Evolutionary conservation across 202 grass and related monocot species (phyloP), one percentile per base, ranked within the genome.

Genomic region (Schoenoplectus tabernaemontani): DNA sequence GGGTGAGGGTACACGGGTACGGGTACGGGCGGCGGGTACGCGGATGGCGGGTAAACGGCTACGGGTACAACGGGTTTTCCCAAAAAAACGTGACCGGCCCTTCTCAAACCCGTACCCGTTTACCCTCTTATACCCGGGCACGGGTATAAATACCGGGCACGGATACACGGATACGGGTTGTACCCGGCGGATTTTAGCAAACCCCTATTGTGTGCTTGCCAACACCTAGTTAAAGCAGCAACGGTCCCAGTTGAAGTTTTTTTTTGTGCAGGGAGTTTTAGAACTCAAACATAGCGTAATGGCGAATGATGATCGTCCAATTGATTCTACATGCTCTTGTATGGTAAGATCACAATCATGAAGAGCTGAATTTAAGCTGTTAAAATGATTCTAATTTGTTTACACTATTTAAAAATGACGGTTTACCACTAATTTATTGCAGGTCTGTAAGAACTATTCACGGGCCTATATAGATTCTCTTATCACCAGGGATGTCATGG

Each of bases 381-480:
- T 64, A n/a, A 11, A 56, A 72, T 41, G 7, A 24, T 16, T 62
- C 64, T 41, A n/a, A 30, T 80, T 48, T 13, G 38, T 51, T 67
- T 30, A 63, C 4, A 53, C 69, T 7, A 60, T 22, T 23, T 78
- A 7, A 23, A 64, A 48, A 64, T 79, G 77, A 62, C 53, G 10
- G 7, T 78, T 57, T 89, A 58, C 54, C 41, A 57, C 60, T 38
- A 23, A 56, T 43, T 13, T 84, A 12, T 87, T 84, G 8, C 90
- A 98, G 96, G 96, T 98, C 43, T 98, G 96, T 87, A 91, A 86
- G 82, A 98, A 90, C 9, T 98, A 98, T 71, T 84, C 95, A 28
- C 91, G 89, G 43, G 95, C 91, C 34, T 98, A 95, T 76, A 84
- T 98, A 60, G 89, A 98, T 85, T 87, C 91, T 47, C 84, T 98